Conservation (phyloP, 228 moss, liverwort and hornwort species). For the Sphagnum fallax region DNA sequence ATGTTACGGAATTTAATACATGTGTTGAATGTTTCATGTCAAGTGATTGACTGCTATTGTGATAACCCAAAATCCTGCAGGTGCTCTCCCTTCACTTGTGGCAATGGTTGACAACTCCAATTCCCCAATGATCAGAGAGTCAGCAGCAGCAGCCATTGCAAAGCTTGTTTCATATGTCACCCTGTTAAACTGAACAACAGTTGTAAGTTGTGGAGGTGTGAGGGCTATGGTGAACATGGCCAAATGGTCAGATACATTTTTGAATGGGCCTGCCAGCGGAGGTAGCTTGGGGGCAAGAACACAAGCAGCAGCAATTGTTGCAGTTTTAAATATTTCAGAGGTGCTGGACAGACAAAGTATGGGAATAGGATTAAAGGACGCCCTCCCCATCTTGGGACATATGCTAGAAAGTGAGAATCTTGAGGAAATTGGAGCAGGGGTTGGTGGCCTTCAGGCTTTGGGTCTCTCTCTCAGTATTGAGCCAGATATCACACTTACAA, state of each 20-base stretch:
- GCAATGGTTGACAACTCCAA: conserved; percentile 46
- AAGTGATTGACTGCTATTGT: no score
- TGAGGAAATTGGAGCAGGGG: conserved; percentile 39
- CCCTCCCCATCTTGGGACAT: conserved; percentile 28
- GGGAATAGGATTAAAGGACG: conserved; percentile 35
- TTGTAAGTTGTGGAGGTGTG: conserved; percentile 46
- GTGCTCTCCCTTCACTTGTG: conserved; percentile 57
- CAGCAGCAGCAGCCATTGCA: conserved; percentile 60
- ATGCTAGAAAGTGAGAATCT: conserved; percentile 55
- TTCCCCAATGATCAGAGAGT: conserved; percentile 68
- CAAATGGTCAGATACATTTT: conserved; percentile 42
- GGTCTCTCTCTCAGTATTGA: conserved; percentile 14
- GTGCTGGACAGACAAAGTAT: conserved; percentile 37
- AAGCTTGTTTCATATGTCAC: conserved; percentile 64
- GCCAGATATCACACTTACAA: background rate
- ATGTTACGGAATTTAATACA: no score
- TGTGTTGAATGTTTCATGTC: no score
- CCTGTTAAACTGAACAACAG: conserved; percentile 33
- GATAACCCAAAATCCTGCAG: background rate
- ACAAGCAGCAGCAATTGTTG: conserved; percentile 61
- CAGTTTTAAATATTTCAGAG: conserved; percentile 49
- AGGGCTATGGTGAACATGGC: conserved; percentile 74
- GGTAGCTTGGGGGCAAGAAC: conserved; percentile 33
- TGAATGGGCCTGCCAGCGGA: conserved; percentile 18
- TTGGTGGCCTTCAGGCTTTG: conserved; percentile 60